Evolutionary conservation across 192 early-diverging fungal species (phyloP).

Genomic region (Spizellomyces punctatus): DNA sequence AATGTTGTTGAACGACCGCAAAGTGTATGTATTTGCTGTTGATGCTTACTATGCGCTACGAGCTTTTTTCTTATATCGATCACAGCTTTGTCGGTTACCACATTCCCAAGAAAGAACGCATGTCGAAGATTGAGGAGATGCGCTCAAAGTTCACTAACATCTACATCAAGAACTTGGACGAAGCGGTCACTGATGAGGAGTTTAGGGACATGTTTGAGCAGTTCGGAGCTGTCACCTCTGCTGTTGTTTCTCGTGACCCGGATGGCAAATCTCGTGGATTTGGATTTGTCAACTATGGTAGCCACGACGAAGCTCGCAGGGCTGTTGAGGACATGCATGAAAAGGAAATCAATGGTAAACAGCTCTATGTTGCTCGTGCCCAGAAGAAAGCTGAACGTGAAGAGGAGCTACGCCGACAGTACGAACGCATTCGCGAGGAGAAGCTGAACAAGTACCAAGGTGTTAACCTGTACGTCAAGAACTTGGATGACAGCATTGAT

Average conservation of each 20-base stretch:
- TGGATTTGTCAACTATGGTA: slow-evolving; percentile 96
- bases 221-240: slow-evolving; percentile 85
- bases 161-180: slow-evolving; percentile 94
- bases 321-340: slow-evolving; percentile 95
- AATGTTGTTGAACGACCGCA: slow-evolving; percentile 98
- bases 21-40: slow-evolving; percentile 61
- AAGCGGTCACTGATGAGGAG: slow-evolving; percentile 76
- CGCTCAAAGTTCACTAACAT: slow-evolving; percentile 95
- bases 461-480: slow-evolving; percentile 98
- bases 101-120: slow-evolving; percentile 89
- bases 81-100: slow-evolving; percentile 84
- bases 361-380: slow-evolving; percentile 93
- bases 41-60: slow-evolving; percentile 1
- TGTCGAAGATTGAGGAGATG: slow-evolving; percentile 85
- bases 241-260: slow-evolving; percentile 74
- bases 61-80: slow-evolving; percentile 6
- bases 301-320: slow-evolving; percentile 83
- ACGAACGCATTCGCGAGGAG: slow-evolving; percentile 93
- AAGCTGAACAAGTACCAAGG: slow-evolving; percentile 98
- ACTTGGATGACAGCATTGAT: slow-evolving; percentile 95
- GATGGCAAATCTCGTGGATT: slow-evolving; percentile 88
- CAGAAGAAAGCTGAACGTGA: slow-evolving; percentile 99
- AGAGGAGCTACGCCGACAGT: slow-evolving; percentile 93
- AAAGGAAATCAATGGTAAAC: slow-evolving; percentile 86
- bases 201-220: slow-evolving; percentile 76